Percentiles rank a stretch among this genome's conserved stretches.
Conservation (phyloP, 2,329 filamentous ascomycete genomes). For the Trichophyton mentagrophytes region DNA sequence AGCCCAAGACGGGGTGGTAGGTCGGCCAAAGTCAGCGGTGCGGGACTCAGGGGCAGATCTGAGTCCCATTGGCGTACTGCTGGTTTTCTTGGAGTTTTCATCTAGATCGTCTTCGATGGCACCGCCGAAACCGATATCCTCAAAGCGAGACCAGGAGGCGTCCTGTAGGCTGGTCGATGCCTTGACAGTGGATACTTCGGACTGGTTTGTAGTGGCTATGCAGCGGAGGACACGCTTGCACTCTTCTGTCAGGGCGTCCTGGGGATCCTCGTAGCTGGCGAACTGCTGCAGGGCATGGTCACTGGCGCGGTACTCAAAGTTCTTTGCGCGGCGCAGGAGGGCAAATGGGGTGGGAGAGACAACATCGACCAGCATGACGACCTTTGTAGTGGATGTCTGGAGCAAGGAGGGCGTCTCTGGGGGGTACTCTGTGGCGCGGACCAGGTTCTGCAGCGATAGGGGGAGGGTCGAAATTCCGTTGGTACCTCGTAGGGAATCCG, state of each 20-base stretch:
- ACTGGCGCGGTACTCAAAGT: conserved; percentile 89
- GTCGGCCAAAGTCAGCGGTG: conserved; percentile 56
- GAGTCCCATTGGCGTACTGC: conserved; percentile 34
- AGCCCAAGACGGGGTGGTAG: conserved; percentile 94
- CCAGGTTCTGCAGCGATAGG: conserved; percentile 76
- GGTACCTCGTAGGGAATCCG: conserved; percentile 55
- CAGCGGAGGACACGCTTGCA: conserved; percentile 80
- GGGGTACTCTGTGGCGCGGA: conserved; percentile 89
- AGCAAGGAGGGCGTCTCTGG: conserved; percentile 65
- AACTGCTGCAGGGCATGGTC: conserved; percentile 75
- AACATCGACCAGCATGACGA: conserved; percentile 91
- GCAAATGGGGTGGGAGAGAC: conserved; percentile 93
- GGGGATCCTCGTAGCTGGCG: conserved; percentile 77
- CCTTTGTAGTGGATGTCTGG: conserved; percentile 69
- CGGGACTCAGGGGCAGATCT: conserved; percentile 52
- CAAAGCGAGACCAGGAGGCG: conserved; percentile 91
- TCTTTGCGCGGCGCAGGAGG: conserved; percentile 74
- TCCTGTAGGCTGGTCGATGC: conserved; percentile 63
- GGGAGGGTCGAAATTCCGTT: conserved; percentile 77
- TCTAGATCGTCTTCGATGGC: conserved; percentile 50
- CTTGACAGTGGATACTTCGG: conserved; percentile 56
- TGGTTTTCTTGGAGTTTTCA: conserved; percentile 20
- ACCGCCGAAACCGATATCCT: conserved; percentile 82
- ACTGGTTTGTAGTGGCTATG: conserved; percentile 81
- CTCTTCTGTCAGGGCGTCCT: conserved; percentile 80